A percentile compares a stretch with the other conserved stretches of the same genome.
Conservation (phyloP, 345 rosid genomes). For the Citrus inodora region DNA sequence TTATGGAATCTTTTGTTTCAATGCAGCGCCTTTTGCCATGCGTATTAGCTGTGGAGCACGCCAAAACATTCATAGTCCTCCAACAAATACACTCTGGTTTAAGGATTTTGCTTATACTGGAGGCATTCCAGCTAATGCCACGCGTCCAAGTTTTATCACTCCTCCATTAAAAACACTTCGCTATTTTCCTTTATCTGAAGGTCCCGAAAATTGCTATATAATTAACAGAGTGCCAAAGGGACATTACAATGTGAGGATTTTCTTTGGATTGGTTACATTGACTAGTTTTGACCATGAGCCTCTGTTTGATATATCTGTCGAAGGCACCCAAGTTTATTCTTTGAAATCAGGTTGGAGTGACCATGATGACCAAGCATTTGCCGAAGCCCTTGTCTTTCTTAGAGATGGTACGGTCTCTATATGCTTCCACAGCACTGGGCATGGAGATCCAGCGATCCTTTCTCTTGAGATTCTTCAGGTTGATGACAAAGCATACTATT, state of each 20-base stretch:
- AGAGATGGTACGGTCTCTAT: constrained; percentile 60
- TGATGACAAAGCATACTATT: constrained; percentile 69
- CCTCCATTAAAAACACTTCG: constrained; percentile 80
- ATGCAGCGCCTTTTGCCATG: constrained; percentile 77
- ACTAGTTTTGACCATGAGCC: constrained; percentile 67
- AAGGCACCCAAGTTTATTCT: constrained; percentile 83
- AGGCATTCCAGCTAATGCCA: constrained; percentile 70
- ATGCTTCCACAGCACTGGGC: constrained; percentile 97
- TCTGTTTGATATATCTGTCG: constrained; percentile 79
- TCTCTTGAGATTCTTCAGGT: constrained; percentile 88
- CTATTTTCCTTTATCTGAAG: constrained; percentile 84
- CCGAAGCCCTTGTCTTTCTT: constrained; percentile 77
- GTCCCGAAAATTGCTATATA: constrained; percentile 86
- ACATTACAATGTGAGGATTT: constrained; percentile 76
- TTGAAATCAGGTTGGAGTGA: constrained; percentile 82
- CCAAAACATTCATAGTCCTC: constrained; percentile 49
- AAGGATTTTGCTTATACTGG: constrained; percentile 96
- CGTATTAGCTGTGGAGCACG: constrained; percentile 96
- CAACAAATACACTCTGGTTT: constrained; percentile 79
- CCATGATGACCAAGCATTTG: constrained; percentile 74
- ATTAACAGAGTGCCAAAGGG: constrained; percentile 70
- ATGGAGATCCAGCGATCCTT: constrained; percentile 89
- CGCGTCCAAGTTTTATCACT: constrained; percentile 47
- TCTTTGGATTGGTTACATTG: constrained; percentile 52
- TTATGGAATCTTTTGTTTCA: constrained; percentile 12